Base-by-base conservation (phyloP, 768 basidiomycete species). In the Tubosaeta sp. region DNA sequence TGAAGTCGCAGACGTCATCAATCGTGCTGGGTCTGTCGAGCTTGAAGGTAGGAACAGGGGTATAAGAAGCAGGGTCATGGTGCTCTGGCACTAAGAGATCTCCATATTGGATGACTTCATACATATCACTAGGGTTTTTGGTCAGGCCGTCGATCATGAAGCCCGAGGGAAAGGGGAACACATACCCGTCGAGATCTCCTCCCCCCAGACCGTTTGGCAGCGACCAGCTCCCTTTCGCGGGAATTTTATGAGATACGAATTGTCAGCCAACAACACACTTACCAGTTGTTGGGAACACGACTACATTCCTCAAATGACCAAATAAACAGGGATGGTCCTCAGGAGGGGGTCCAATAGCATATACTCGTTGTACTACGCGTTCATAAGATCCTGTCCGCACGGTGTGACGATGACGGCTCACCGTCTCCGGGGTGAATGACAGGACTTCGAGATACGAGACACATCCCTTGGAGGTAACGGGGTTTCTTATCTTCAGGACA, bases 121-220 rank as follows among this genome's bases (percentile, higher is more conserved):
- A 90, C 29, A 75, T 59, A 55, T 90, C 87, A 3, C 87, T 87
- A 21, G 30, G 44, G 24, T 38, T 38, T 21, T 4, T 4, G 3
- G 9, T 38, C 4, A 38, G 36, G n/a, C 18, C 11, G 2, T 19
- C 21, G 19, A 38, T 38, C 11, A 19, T 10, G 27, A 9, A 6
- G 27, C 9, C 9, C 27, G 27, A 3, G 19, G 18, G 12, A 19
- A 9, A 7, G 19, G 19, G 36, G 10, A 38, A 38, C 10, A 4
- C 72, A 58, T 62, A 87, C 86, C 88, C 88, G 50, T 90, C 88
- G n/a, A 90, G 69, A 69, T 90, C 88, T 0, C 88, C 88, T 31
- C 87, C 87, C 10, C 78, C 84, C 14, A 90, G 73, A 53, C 78
- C 81, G 3, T 85, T 87, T 10, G 88, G 77, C 36, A 89, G 60